Base-by-base conservation (phyloP, 208 protist genomes). In the Acanthamoeba culbertsoni region DNA sequence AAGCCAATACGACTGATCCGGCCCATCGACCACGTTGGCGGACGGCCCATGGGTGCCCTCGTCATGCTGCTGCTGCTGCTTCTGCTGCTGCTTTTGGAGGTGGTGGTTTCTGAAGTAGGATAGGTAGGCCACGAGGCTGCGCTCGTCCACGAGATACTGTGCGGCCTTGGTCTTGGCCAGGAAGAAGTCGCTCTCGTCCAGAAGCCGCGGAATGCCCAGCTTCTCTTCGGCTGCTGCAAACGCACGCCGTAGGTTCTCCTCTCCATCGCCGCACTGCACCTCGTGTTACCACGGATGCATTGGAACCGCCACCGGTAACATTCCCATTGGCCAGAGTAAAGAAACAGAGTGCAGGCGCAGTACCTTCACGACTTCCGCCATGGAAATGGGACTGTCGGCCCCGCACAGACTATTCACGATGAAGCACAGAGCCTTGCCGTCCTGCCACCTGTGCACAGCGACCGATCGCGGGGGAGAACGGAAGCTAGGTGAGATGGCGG, bases 141-240 rank as follows among this genome's bases (percentile, higher is more conserved):
- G 65, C 40, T 77, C 65, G 65, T 77, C 65, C 35, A 77, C 45
- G 40, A 77, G 65, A 37, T 77, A 31, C 65, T 77, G 65, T 8
- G 65, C 65, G 33, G 65, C 65, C 65, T 77, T 77, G 37, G 65
- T 37, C 40, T 77, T 77, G 20, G 16, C 40, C 37, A 77, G 65
- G 65, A 77, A 77, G 65, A 77, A 77, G 40, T 77, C 65, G 65
- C 65, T 14, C 40, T 77, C 65, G 65, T 77, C 65, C 20, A 77
- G 65, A 16, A 77, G 65, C 65, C 65, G 31, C 40, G 65, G 65
- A 16, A 77, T 77, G 14, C 28, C 28, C 20, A 77, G 40, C 65
- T 77, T 77, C 14, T 77, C 65, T 14, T 12, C 65, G 14, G 65
- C 65, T 12, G 65, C 65, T n/a, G 65, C 33, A n/a, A 77, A 77